phyloP scores from a whole-genome alignment of 345 rosid genomes.

The Brassica napus region DNA sequence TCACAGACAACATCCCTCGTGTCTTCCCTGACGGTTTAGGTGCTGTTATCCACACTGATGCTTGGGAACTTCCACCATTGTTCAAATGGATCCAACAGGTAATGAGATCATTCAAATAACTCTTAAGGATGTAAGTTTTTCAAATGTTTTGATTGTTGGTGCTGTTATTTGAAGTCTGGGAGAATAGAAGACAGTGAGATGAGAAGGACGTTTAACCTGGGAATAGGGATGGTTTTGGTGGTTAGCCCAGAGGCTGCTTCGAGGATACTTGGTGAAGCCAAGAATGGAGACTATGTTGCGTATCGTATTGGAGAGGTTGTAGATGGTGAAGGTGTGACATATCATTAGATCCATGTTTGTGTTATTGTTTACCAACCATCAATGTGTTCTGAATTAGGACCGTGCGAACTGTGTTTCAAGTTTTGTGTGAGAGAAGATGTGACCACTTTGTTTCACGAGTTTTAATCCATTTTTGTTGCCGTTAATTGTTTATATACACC shows the following conservation, averaged over 20 bases:
- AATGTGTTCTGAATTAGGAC: background rate
- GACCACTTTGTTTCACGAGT: background rate
- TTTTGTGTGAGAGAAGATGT: background rate
- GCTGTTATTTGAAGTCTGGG: conserved; percentile 50
- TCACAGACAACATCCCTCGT: conserved; percentile 85
- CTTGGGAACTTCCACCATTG: conserved; percentile 72
- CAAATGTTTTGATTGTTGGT: conserved; percentile 2
- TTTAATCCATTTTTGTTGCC: background rate
- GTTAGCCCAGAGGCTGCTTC: conserved; percentile 56
- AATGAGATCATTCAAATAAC: background rate
- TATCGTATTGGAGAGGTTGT: conserved; percentile 70
- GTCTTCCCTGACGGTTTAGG: conserved; percentile 80
- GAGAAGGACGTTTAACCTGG: conserved; percentile 82
- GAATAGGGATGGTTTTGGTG: conserved; percentile 82
- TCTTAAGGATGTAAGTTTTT: background rate
- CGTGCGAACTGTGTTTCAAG: background rate
- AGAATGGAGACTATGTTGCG: conserved; percentile 43
- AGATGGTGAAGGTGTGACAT: conserved; percentile 45
- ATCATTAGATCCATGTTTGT: background rate
- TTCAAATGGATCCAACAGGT: conserved; percentile 96
- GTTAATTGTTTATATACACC: background rate
- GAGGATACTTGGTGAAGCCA: conserved; percentile 47
- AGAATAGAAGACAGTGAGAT: conserved; percentile 69
- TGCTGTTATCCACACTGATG: conserved; percentile 56
- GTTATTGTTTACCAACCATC: background rate